Conservation (phyloP, 208 protist genomes). For the Leishmania major region DNA sequence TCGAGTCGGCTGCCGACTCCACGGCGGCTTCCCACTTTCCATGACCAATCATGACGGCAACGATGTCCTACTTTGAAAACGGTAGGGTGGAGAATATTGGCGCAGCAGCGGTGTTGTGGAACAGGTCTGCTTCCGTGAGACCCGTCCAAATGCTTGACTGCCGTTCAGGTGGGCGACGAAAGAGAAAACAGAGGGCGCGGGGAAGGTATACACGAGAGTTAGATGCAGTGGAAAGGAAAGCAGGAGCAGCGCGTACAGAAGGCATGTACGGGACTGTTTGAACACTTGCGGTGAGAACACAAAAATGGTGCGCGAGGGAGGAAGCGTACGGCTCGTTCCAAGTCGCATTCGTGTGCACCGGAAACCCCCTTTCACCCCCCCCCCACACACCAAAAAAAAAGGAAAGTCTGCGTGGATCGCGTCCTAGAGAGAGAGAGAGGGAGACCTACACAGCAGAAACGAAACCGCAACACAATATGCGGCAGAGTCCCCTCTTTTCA, state of each 20-base stretch:
- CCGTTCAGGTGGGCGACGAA: neutral
- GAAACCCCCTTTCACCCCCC: no score
- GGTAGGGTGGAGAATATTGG: neutral
- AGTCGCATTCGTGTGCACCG: no score
- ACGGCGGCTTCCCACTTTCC: constrained; percentile 78
- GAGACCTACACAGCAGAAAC: neutral
- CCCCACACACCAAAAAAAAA: no score
- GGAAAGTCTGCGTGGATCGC: no score
- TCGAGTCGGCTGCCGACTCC: constrained; percentile 49
- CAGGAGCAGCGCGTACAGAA: neutral
- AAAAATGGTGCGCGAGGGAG: neutral
- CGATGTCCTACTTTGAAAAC: neutral
- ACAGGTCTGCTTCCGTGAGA: neutral
- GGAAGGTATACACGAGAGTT: neutral
- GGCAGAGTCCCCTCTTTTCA: no score
- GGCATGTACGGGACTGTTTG: neutral
- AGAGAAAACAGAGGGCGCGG: neutral
- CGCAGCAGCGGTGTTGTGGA: neutral
- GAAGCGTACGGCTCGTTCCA: no score
- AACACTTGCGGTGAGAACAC: neutral
- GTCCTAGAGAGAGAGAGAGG: neutral
- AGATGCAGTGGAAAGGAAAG: neutral
- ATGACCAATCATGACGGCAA: constrained; percentile 51
- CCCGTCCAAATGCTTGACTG: neutral
- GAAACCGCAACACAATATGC: neutral